Conservation (phyloP, 2,329 filamentous ascomycete species). For the Calonectria naviculata region DNA sequence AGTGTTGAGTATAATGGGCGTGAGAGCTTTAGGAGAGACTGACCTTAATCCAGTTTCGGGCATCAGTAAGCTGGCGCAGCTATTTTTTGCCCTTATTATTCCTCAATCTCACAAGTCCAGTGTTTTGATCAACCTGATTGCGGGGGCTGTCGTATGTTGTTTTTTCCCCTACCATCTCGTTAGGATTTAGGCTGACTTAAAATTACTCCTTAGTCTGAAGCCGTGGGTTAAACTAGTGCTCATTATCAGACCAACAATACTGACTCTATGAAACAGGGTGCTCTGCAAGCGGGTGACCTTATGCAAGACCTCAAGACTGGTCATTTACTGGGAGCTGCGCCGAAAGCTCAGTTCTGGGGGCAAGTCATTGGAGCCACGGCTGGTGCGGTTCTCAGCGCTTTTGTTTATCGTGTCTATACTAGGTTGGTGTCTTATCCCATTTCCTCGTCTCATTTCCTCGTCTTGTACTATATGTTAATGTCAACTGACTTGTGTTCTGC, state of each 20-base stretch:
- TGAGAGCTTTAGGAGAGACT: slow-evolving; percentile 79
- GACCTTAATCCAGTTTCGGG: slow-evolving; percentile 97
- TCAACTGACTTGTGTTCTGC: slow-evolving; percentile 13
- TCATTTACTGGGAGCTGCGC: slow-evolving; percentile 89
- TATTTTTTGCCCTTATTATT: slow-evolving; percentile 93
- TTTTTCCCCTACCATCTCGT: neutral
- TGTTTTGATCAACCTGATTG: slow-evolving; percentile 94
- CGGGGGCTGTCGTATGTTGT: slow-evolving; percentile 77
- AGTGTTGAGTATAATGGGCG: slow-evolving; percentile 79
- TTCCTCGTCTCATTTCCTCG: too few species aligned
- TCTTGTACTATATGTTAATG: neutral
- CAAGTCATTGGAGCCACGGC: slow-evolving; percentile 91
- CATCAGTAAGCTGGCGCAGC: slow-evolving; percentile 95
- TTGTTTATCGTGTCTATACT: slow-evolving; percentile 91
- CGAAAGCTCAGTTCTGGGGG: slow-evolving; percentile 96
- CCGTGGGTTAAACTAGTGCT: neutral
- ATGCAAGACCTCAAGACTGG: slow-evolving; percentile 98
- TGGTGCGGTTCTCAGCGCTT: slow-evolving; percentile 86
- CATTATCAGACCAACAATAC: neutral
- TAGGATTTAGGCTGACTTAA: neutral
- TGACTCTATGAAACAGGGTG: slow-evolving; percentile 59
- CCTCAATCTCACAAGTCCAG: slow-evolving; percentile 83
- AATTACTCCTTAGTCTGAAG: neutral
- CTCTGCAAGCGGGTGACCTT: slow-evolving; percentile 93
- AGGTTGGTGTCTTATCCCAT: slow-evolving; percentile 47